Evolutionary conservation across 148 eudicot genomes (phyloP).

Genomic region (Simmondsia chinensis): DNA sequence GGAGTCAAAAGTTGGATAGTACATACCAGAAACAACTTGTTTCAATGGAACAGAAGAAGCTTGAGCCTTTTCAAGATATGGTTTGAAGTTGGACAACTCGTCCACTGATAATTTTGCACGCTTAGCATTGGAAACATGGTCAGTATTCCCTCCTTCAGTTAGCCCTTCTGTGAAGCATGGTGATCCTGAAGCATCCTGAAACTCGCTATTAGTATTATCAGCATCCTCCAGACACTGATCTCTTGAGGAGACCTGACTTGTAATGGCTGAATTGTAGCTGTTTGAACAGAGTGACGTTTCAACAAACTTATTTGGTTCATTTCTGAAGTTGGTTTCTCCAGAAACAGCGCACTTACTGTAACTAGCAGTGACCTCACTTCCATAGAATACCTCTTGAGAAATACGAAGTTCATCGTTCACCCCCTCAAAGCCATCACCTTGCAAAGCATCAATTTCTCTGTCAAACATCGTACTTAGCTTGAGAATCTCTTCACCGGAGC

Average conservation of each 20-base stretch:
- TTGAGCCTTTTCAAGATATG: constrained; percentile 25
- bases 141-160: constrained; percentile 16
- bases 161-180: constrained; percentile 18
- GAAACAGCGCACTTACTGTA: constrained; percentile 24
- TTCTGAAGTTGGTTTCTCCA: constrained; percentile 22
- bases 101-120: constrained; percentile 44
- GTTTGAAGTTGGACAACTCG: constrained; percentile 40
- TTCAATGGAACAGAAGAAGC: constrained; percentile 30
- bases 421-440: constrained; percentile 65
- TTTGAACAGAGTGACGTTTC: constrained; percentile 30
- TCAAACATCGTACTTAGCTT: too few relatives aligned
- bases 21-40: constrained; percentile 32
- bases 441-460: constrained; percentile 21
- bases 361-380: constrained; percentile 17
- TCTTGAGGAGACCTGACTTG: constrained; percentile 28
- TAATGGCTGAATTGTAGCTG: constrained; percentile 43
- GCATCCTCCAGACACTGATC: constrained; percentile 21
- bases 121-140: constrained; percentile 24
- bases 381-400: constrained; percentile 58
- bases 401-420: constrained; percentile 49
- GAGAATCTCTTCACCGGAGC: too few relatives aligned
- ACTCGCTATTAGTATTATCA: constrained; percentile 16
- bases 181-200: constrained; percentile 12
- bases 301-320: constrained; percentile 17
- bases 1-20: constrained; percentile 15